Evolutionary conservation across 2,329 filamentous ascomycete species (phyloP).

Genomic region (Stagonosporopsis rhizophila): DNA sequence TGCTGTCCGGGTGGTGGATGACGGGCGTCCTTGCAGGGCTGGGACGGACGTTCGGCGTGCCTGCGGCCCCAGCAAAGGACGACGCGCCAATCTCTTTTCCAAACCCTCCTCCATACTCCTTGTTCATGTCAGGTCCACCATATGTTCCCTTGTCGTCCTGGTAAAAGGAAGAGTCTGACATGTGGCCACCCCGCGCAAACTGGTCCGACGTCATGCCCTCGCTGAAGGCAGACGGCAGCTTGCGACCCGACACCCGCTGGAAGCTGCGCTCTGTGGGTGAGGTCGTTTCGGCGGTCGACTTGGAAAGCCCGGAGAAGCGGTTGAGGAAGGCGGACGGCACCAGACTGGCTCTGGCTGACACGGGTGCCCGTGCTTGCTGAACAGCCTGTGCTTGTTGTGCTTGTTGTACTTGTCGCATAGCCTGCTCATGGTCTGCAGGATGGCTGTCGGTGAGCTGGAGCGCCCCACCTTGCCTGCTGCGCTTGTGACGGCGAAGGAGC

Average conservation of each 20-base stretch:
- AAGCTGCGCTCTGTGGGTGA: slow-evolving; percentile 54
- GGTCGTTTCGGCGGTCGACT: slow-evolving; percentile 46
- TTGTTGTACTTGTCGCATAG: slow-evolving; percentile 46
- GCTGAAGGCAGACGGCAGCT: slow-evolving; percentile 58
- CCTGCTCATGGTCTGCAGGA: slow-evolving; percentile 36
- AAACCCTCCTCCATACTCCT: slow-evolving; percentile 38
- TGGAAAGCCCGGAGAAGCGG: slow-evolving; percentile 49
- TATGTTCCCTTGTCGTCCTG: slow-evolving; percentile 54
- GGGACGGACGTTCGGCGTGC: slow-evolving; percentile 47
- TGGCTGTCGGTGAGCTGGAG: slow-evolving; percentile 43
- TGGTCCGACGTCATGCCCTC: slow-evolving; percentile 55
- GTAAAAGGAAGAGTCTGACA: slow-evolving; percentile 53
- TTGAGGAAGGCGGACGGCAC: slow-evolving; percentile 50
- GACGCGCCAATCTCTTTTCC: slow-evolving; percentile 40
- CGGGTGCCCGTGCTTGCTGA: slow-evolving; percentile 39
- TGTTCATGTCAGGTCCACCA: slow-evolving; percentile 38
- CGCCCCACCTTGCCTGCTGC: slow-evolving; percentile 38
- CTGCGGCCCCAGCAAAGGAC: slow-evolving; percentile 30
- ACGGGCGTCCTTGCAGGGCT: slow-evolving; percentile 71
- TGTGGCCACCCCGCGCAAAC: slow-evolving; percentile 38
- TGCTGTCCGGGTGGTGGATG: slow-evolving; percentile 55
- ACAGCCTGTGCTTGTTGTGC: slow-evolving; percentile 42
- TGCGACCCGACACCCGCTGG: slow-evolving; percentile 56
- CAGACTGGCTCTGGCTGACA: slow-evolving; percentile 48
- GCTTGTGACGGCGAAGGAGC: slow-evolving; percentile 61